Conservation (phyloP, 345 rosid genomes). For the Alliaria petiolata region DNA sequence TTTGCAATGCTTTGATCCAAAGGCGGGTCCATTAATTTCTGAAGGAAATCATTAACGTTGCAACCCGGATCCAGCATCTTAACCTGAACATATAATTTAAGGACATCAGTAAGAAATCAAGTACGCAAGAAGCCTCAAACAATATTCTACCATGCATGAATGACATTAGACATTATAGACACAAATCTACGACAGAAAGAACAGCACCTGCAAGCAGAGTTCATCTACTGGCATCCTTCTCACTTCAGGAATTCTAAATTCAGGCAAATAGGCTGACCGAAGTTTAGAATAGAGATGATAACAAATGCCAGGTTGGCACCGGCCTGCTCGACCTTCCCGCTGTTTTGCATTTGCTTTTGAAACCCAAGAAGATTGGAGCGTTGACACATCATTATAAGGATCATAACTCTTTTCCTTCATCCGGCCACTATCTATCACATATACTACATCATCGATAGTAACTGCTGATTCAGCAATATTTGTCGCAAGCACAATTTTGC, state of each 20-base stretch:
- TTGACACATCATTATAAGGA: constrained; percentile 79
- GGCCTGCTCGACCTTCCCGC: constrained; percentile 95
- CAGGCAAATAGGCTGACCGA: constrained; percentile 71
- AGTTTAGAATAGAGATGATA: constrained; percentile 88
- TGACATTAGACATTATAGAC: not conserved
- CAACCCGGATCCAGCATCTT: constrained; percentile 74
- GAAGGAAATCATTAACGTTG: constrained; percentile 59
- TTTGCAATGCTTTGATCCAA: constrained; percentile 59
- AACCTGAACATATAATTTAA: constrained; percentile 46
- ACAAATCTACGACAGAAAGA: not conserved
- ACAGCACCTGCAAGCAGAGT: constrained; percentile 83
- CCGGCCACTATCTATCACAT: constrained; percentile 92
- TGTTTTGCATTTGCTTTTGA: constrained; percentile 98
- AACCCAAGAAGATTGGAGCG: constrained; percentile 89
- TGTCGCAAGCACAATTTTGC: constrained; percentile 83
- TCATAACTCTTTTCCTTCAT: constrained; percentile 98
- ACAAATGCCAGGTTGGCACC: constrained; percentile 90
- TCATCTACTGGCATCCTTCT: constrained; percentile 93
- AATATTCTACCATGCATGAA: constrained; percentile 3
- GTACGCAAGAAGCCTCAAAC: constrained; percentile 8
- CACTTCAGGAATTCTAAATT: constrained; percentile 85
- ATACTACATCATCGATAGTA: constrained; percentile 94
- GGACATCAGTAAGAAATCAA: constrained; percentile 16
- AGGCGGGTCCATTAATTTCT: constrained; percentile 91
- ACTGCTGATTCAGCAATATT: constrained; percentile 94